Conservation (phyloP, 148 eudicot species). For the Cornus kousa region DNA sequence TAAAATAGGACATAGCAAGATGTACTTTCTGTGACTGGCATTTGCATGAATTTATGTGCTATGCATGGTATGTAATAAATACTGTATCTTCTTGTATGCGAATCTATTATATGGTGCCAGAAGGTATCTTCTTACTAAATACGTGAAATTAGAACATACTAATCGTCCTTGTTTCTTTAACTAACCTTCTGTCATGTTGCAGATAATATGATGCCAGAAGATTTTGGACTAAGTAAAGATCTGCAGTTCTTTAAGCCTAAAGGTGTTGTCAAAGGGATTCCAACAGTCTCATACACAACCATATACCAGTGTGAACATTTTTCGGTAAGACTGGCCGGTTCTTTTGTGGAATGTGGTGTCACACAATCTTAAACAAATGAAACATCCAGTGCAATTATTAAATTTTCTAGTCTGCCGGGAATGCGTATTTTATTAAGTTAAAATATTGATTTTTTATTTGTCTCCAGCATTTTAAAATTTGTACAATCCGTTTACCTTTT, state of each 20-base stretch:
- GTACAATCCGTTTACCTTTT: background rate
- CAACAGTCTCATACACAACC: constrained; percentile 58
- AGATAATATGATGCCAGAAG: constrained; percentile 79
- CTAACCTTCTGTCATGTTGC: constrained; percentile 4
- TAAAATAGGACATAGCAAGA: too few species aligned
- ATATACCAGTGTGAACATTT: constrained; percentile 54
- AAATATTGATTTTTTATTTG: background rate
- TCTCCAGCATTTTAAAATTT: background rate
- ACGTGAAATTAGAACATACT: too few species aligned
- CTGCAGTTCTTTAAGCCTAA: constrained; percentile 56
- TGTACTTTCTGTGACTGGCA: too few species aligned
- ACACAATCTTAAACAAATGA: background rate
- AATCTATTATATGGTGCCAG: too few species aligned
- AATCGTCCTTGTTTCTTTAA: background rate
- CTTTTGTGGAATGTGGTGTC: background rate
- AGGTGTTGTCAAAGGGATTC: constrained; percentile 25
- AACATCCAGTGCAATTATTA: background rate
- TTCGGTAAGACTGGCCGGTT: constrained; percentile 38
- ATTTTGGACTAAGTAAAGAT: constrained; percentile 63
- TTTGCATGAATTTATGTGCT: too few species aligned
- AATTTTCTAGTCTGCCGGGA: background rate
- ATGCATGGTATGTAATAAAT: background rate
- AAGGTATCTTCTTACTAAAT: too few species aligned
- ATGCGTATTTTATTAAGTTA: background rate
- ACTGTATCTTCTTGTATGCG: background rate